Conservation (phyloP, 257 asterid genomes). For the Nicotiana otophora region DNA sequence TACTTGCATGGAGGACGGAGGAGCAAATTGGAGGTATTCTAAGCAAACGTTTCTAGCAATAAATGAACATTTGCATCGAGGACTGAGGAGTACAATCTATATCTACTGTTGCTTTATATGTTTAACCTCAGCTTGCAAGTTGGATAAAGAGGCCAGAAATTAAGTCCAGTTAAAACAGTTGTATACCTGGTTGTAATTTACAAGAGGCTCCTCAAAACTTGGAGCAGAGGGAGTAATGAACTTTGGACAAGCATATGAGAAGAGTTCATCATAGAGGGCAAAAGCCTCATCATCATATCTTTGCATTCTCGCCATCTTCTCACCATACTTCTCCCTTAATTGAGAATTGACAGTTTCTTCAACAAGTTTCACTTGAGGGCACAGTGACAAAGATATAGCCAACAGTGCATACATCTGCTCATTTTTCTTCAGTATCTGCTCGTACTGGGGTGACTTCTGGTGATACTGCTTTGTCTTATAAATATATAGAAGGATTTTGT, state of each 20-base stretch:
- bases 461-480: slow-evolving; percentile 88
- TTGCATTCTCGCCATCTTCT: slow-evolving; percentile 90
- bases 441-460: slow-evolving; percentile 93
- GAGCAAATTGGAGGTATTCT: background rate
- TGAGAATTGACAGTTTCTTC: slow-evolving; percentile 88
- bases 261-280: slow-evolving; percentile 86
- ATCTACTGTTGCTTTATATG: background rate
- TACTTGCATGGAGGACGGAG: background rate
- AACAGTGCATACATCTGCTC: slow-evolving; percentile 99
- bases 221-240: slow-evolving; percentile 96
- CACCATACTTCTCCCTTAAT: slow-evolving; percentile 85
- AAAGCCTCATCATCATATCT: slow-evolving; percentile 81
- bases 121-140: background rate
- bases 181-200: slow-evolving; percentile 91
- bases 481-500: slow-evolving; percentile 78
- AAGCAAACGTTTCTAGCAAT: background rate
- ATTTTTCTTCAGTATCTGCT: slow-evolving; percentile 91
- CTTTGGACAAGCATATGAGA: slow-evolving; percentile 98
- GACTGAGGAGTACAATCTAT: background rate
- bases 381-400: slow-evolving; percentile 79
- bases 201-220: slow-evolving; percentile 93
- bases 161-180: background rate
- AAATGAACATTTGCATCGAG: background rate
- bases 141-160: background rate
- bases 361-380: slow-evolving; percentile 85